Conservation (phyloP, 305 asterid species). For the Ajuga reptans region DNA sequence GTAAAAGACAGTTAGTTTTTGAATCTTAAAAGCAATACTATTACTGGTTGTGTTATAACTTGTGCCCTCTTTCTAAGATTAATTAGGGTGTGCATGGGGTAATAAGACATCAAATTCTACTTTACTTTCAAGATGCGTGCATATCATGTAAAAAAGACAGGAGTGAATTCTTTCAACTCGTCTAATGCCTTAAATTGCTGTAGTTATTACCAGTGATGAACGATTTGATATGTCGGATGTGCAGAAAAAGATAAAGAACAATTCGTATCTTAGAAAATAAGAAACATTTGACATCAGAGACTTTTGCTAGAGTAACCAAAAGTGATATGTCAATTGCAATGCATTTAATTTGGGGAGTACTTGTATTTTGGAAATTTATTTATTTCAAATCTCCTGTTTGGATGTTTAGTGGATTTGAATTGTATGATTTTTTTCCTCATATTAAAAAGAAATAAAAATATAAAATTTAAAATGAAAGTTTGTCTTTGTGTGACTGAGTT, state of each 20-base stretch:
- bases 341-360: neutral
- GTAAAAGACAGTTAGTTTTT: neutral
- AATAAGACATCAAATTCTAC: neutral
- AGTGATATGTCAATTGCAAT: neutral
- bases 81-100: neutral
- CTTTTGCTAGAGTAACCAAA: neutral
- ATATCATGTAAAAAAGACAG: neutral
- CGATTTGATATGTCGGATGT: neutral
- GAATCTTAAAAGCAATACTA: neutral
- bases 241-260: neutral
- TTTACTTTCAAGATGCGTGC: neutral
- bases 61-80: neutral
- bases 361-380: no score
- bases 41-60: neutral
- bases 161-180: neutral
- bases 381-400: no score
- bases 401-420: no score
- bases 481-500: no score
- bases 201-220: no score
- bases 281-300: neutral
- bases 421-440: no score
- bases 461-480: no score
- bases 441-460: no score
- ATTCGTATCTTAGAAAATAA: neutral
- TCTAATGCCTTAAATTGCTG: neutral